Conservation (phyloP, 192 early-diverging fungal genomes). For the Dimargaris xerosporica region DNA sequence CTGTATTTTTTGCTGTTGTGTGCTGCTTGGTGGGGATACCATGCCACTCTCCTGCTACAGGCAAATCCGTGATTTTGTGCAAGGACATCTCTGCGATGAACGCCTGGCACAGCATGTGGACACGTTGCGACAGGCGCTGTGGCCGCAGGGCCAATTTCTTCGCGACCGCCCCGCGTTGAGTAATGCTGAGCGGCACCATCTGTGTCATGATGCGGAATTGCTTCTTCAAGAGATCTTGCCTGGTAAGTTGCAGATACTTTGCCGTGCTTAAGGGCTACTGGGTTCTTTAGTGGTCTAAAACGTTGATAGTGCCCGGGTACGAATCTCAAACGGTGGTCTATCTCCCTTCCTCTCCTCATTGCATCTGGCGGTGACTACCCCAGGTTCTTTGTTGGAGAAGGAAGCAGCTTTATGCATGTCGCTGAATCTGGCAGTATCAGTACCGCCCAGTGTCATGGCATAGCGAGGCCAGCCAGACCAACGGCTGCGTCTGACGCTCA, state of each 20-base stretch:
- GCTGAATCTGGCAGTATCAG: too few relatives aligned
- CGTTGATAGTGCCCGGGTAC: neutral
- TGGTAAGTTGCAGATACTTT: neutral
- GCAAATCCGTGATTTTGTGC: too few relatives aligned
- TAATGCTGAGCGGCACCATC: neutral
- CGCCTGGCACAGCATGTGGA: neutral
- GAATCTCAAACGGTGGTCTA: neutral
- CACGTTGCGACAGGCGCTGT: neutral
- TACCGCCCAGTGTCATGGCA: too few relatives aligned
- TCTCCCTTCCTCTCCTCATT: neutral
- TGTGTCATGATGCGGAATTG: conserved; percentile 1
- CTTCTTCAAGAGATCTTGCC: neutral
- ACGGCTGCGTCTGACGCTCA: too few relatives aligned
- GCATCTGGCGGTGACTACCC: neutral
- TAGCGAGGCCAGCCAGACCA: too few relatives aligned
- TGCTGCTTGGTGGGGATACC: too few relatives aligned
- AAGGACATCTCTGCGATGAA: neutral
- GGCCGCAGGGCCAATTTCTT: conserved; percentile 7
- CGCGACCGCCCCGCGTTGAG: neutral
- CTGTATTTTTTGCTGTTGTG: too few relatives aligned
- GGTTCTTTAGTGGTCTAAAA: neutral
- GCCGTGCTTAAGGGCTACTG: neutral
- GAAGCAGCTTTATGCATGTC: too few relatives aligned
- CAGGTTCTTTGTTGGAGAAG: neutral
- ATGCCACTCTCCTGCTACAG: too few relatives aligned